Evolutionary conservation across 176 grass and related monocot genomes (phyloP).

Genomic region (Secale cereale): DNA sequence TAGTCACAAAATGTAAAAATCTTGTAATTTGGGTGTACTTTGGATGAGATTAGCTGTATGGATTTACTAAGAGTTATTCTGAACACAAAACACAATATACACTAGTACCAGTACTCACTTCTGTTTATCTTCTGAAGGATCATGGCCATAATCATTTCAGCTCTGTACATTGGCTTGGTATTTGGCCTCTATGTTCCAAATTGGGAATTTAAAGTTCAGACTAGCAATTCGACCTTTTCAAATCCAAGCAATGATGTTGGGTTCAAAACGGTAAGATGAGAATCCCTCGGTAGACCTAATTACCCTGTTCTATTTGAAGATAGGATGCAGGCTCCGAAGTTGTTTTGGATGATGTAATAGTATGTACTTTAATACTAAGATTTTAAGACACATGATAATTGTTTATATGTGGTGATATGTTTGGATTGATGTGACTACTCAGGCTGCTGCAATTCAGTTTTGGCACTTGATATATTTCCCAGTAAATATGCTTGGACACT

Average conservation of each 20-base stretch:
- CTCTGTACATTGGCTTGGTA: conserved; percentile 66
- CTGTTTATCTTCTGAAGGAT: conserved; percentile 59
- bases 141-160: conserved; percentile 49
- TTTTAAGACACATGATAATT: not conserved
- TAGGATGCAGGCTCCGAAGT: not conserved
- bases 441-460: conserved; percentile 6
- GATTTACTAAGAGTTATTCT: not conserved
- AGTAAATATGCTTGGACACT: conserved; percentile 5
- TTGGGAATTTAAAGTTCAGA: conserved; percentile 82
- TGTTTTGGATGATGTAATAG: not conserved
- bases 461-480: not conserved
- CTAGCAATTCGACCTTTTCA: conserved; percentile 48
- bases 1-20: not conserved
- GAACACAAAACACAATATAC: not conserved
- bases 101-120: conserved; percentile 15
- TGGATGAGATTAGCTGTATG: not conserved
- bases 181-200: conserved; percentile 77
- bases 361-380: not conserved
- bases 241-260: conserved; percentile 26
- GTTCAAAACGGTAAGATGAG: conserved; percentile 54
- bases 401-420: not conserved
- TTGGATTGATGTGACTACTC: conserved; percentile 15
- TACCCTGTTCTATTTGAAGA: not conserved
- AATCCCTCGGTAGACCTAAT: not conserved
- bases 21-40: not conserved